A percentile compares a stretch with the other conserved stretches of the same genome.
Conservation (phyloP, 768 basidiomycete species). For the Arthromyces matolae region DNA sequence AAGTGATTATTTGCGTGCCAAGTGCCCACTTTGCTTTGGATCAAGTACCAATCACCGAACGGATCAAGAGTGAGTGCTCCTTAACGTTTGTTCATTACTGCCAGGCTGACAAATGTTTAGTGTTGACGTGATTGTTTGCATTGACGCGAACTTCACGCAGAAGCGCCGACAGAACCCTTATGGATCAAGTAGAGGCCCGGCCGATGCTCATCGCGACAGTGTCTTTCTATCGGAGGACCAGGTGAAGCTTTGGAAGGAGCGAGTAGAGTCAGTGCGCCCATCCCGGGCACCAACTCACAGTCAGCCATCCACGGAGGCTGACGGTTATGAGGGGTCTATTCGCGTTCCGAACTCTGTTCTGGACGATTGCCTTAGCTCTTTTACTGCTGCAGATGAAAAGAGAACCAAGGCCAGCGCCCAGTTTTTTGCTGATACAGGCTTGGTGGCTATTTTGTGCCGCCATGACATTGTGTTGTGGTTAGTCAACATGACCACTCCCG, state of each 20-base stretch:
- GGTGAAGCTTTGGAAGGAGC: neutral
- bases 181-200: slow-evolving; percentile 16
- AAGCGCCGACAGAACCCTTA: slow-evolving; percentile 21
- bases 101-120: slow-evolving; percentile 8
- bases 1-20: slow-evolving; percentile 17
- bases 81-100: neutral
- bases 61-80: neutral
- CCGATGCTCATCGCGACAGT: slow-evolving; percentile 15
- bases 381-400: slow-evolving; percentile 23
- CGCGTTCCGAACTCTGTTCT: slow-evolving; percentile 13
- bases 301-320: no score
- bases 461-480: slow-evolving; percentile 30
- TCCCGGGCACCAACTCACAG: neutral
- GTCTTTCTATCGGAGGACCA: slow-evolving; percentile 18
- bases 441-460: slow-evolving; percentile 32
- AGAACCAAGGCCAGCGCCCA: no score
- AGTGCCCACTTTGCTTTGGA: slow-evolving; percentile 28
- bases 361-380: slow-evolving; percentile 15
- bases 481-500: slow-evolving; percentile 29
- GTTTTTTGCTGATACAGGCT: no score
- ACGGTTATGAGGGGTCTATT: neutral
- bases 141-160: slow-evolving; percentile 33
- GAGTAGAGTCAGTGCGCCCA: neutral
- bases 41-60: neutral
- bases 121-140: slow-evolving; percentile 25